Base-by-base conservation (phyloP, 2,329 filamentous ascomycete species). In the Ophiostoma sp. region DNA sequence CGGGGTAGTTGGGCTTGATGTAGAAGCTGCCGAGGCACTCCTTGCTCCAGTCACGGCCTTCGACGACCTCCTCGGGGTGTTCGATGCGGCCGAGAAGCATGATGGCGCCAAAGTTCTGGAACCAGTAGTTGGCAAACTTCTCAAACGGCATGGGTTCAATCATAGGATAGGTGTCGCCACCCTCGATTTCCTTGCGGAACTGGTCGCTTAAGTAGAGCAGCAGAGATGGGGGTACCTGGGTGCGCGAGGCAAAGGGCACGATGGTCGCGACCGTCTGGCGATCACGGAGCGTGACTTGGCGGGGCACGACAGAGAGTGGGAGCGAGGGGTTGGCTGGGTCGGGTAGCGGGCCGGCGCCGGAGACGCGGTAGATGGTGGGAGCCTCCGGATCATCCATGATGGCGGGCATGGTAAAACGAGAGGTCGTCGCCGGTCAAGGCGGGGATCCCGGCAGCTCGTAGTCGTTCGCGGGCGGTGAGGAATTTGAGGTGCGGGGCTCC, bases 1-100 rank as follows among this genome's bases (percentile, higher is more conserved):
- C 93, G 0, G 93, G 92, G 77, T 96, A 97, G 78, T 97, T 96
- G 64, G 93, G 92, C 80, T 95, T 93, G 82, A 96, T 91, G 79
- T 95, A 96, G 79, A 96, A 96, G 79, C 91, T 96, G 69, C 93
- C 93, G 60, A 97, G 81, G 74, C 92, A 96, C 74, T 90, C 84
- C 75, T 88, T 88, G 72, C 87, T 85, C 92, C 93, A 96, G 78
- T 94, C 90, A 72, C 82, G 81, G 77, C 83, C 78, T 78, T 87
- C 78, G 73, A 82, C 74, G 70, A 85, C 78, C 68, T 89, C 87
- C 67, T 86, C 73, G 40, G 85, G 80, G 68, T 83, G 83, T 66
- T 86, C 84, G 69, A 94, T 87, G 74, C 89, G 87, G 68, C 93
- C 92, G 58, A 95, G 82, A 36, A 96, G 82, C 91, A 96, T 95